phyloP scores from a whole-genome alignment of 805 yeast genomes.

The Candida berthetii region DNA sequence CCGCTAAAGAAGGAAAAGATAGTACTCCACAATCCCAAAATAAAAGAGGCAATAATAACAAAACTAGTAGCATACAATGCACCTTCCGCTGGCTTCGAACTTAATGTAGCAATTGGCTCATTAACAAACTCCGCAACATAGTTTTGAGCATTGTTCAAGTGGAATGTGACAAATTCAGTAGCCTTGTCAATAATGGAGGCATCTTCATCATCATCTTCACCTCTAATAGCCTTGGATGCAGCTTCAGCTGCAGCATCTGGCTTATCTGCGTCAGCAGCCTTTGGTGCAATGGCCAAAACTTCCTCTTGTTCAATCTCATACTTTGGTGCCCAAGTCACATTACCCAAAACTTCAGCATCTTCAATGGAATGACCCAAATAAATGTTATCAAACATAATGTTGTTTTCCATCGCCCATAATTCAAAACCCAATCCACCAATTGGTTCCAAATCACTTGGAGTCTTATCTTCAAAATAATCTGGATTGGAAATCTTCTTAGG shows the following conservation, averaged over 20 bases:
- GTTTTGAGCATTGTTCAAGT: slow-evolving; percentile 17
- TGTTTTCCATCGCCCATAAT: slow-evolving; percentile 78
- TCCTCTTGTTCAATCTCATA: slow-evolving; percentile 40
- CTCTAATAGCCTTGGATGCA: too few species aligned
- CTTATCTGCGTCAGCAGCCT: slow-evolving; percentile 32
- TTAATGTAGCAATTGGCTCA: slow-evolving; percentile 39
- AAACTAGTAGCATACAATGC: slow-evolving; percentile 38
- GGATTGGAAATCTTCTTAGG: slow-evolving; percentile 69
- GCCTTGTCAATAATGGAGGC: slow-evolving; percentile 9
- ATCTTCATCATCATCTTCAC: too few species aligned
- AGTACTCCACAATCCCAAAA: slow-evolving; percentile 36
- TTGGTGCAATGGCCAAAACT: slow-evolving; percentile 34
- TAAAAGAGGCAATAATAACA: slow-evolving; percentile 32
- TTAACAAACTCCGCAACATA: slow-evolving; percentile 32
- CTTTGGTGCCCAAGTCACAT: slow-evolving; percentile 60
- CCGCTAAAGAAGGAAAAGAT: slow-evolving; percentile 17
- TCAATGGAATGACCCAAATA: slow-evolving; percentile 79
- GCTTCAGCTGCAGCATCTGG: slow-evolving; percentile 20
- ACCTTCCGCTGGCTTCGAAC: slow-evolving; percentile 44
- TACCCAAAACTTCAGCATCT: slow-evolving; percentile 84
- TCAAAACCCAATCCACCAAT: slow-evolving; percentile 85
- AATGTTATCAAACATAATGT: slow-evolving; percentile 74
- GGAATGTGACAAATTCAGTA: slow-evolving; percentile 10
- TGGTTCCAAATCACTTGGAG: slow-evolving; percentile 56
- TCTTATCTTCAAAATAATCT: slow-evolving; percentile 48